Evolutionary conservation across 2,329 filamentous ascomycete genomes (phyloP).

Genomic region (Onygenales sp.): DNA sequence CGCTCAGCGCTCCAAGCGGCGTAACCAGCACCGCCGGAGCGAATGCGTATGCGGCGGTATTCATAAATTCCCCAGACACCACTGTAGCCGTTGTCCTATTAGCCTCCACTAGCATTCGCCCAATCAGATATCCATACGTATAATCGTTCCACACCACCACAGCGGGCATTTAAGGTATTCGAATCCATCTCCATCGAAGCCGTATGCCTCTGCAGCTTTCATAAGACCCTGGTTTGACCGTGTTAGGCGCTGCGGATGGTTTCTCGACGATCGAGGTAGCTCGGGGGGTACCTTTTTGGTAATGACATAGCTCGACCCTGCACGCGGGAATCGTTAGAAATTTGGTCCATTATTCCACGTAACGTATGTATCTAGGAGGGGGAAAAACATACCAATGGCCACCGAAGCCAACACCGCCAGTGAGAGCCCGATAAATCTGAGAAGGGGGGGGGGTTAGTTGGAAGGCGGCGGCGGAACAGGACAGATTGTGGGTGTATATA

Average conservation of each 20-base stretch:
- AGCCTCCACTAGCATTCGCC: constrained; percentile 3
- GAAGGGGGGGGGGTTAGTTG: no score
- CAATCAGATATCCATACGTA: constrained; percentile 49
- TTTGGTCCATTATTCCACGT: neutral
- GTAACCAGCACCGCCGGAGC: constrained; percentile 98
- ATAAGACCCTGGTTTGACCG: constrained; percentile 60
- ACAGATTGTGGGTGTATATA: no score
- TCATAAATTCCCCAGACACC: constrained; percentile 86
- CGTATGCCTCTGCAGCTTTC: constrained; percentile 81
- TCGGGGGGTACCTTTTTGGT: constrained; percentile 74
- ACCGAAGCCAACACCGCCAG: constrained; percentile 39
- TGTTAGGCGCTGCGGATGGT: no score
- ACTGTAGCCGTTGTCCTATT: constrained; percentile 42
- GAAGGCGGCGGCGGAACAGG: no score
- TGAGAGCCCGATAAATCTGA: constrained; percentile 38
- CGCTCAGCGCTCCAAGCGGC: constrained; percentile 83
- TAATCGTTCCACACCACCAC: constrained; percentile 93
- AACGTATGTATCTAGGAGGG: neutral
- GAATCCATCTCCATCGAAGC: constrained; percentile 94
- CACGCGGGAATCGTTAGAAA: neutral
- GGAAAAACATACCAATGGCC: constrained; percentile 31
- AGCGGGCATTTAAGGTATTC: constrained; percentile 85
- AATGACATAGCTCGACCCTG: constrained; percentile 94
- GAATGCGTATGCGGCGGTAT: constrained; percentile 97
- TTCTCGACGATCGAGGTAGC: neutral